Evolutionary conservation across 1,284 basidiomycete species (phyloP).

Genomic region (Mycena citricolor): DNA sequence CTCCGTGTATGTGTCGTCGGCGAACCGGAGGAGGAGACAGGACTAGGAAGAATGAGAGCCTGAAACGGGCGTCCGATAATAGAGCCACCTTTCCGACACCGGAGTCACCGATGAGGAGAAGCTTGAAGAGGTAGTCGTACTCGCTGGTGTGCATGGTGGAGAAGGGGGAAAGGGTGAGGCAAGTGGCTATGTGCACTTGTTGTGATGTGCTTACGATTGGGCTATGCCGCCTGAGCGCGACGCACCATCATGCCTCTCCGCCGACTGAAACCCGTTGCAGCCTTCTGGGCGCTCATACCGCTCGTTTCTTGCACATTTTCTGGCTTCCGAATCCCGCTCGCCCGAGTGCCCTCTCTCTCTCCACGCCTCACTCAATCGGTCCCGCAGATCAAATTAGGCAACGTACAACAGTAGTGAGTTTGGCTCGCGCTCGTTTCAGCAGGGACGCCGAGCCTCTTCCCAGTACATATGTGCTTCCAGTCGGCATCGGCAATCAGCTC

Average conservation of each 20-base stretch:
- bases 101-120: conserved; percentile 89
- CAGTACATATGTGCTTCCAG: conserved; percentile 12
- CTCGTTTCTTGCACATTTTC: too few relatives aligned
- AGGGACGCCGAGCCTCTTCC: too few relatives aligned
- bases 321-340: conserved; percentile 31
- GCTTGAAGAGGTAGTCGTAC: conserved; percentile 94
- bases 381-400: conserved; percentile 11
- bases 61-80: conserved; percentile 19
- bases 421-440: not conserved
- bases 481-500: conserved; percentile 3
- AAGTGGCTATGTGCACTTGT: too few relatives aligned
- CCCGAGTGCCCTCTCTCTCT: conserved; percentile 23
- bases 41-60: conserved; percentile 55
- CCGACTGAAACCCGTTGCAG: too few relatives aligned
- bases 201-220: too few relatives aligned
- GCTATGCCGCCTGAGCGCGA: too few relatives aligned
- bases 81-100: conserved; percentile 89
- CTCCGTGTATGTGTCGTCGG: conserved; percentile 99
- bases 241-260: too few relatives aligned
- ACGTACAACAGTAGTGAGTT: conserved; percentile 17
- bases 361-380: conserved; percentile 13
- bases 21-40: conserved; percentile 96
- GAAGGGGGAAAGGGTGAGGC: conserved; percentile 25
- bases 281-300: too few relatives aligned
- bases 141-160: conserved; percentile 82